These are phyloP conservation scores for Sugiyamaella neomexicana DNA, from an alignment of 1,139 yeast species.

Conservation along the genomic window DNA sequence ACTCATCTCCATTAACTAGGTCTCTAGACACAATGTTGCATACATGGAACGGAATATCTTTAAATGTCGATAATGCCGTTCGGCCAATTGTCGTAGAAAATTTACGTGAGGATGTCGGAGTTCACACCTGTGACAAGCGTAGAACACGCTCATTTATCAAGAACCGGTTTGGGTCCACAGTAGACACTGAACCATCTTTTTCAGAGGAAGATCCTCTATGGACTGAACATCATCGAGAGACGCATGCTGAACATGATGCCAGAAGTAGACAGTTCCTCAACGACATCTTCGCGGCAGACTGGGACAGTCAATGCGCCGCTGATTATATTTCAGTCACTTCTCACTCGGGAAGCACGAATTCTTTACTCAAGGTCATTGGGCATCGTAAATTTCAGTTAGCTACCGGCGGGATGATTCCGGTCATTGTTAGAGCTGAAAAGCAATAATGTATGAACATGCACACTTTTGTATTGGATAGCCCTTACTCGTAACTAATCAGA, in stretches of 20 bases:
- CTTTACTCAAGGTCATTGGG: slow-evolving; percentile 52
- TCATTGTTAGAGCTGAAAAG: slow-evolving; percentile 44
- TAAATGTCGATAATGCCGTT: slow-evolving; percentile 16
- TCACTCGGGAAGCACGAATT: slow-evolving; percentile 63
- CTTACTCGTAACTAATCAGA: not conserved
- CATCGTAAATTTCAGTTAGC: slow-evolving; percentile 58
- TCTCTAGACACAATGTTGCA: slow-evolving; percentile 58
- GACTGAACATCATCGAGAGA: slow-evolving; percentile 48
- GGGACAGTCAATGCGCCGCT: slow-evolving; percentile 19
- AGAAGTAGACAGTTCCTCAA: slow-evolving; percentile 55
- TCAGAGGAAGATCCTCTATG: slow-evolving; percentile 47
- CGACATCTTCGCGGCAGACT: slow-evolving; percentile 43
- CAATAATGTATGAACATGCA: not conserved
- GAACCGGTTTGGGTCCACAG: slow-evolving; percentile 45
- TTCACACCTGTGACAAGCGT: slow-evolving; percentile 69
- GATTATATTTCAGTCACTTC: slow-evolving; percentile 51
- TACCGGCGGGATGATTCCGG: slow-evolving; percentile 69
- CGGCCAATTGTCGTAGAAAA: slow-evolving; percentile 54
- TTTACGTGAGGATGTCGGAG: slow-evolving; percentile 67
- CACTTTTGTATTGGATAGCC: not conserved
- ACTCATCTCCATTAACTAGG: slow-evolving; percentile 65
- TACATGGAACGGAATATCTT: slow-evolving; percentile 55
- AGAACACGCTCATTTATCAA: slow-evolving; percentile 45
- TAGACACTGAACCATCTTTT: slow-evolving; percentile 38
- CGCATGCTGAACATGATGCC: slow-evolving; percentile 50